Percentiles rank a stretch among this genome's conserved stretches.
Conservation (phyloP, 2,329 filamentous ascomycete genomes). For the Penicillium digitatum region DNA sequence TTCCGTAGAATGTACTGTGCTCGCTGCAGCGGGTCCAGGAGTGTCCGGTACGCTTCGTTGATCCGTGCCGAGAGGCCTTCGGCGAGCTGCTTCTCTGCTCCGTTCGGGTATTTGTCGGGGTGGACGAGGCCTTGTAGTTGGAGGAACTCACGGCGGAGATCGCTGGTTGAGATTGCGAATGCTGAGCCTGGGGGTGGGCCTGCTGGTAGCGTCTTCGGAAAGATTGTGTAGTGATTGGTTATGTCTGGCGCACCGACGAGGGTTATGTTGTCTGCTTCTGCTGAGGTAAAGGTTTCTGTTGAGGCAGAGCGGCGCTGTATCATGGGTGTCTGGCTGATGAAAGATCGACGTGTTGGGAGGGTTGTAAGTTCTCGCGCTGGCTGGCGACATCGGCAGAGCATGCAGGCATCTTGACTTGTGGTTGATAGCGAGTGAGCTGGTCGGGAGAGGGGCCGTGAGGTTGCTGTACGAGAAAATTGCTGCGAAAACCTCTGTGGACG, state of each 20-base stretch:
- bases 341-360: not conserved
- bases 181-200: constrained; percentile 74
- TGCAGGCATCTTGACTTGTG: constrained; percentile 12
- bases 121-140: constrained; percentile 62
- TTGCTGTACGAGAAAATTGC: constrained; percentile 4
- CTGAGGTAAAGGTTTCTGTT: constrained; percentile 10
- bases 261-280: constrained; percentile 1
- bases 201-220: constrained; percentile 69
- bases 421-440: constrained; percentile 7
- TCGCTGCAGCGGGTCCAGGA: constrained; percentile 70
- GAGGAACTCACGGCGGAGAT: constrained; percentile 80
- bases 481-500: constrained; percentile 12
- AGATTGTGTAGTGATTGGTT: constrained; percentile 77
- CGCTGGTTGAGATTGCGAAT: constrained; percentile 68
- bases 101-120: constrained; percentile 48
- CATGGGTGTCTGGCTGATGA: not conserved
- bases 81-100: constrained; percentile 55
- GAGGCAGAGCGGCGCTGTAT: constrained; percentile 18
- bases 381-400: constrained; percentile 14
- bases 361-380: not conserved
- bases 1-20: constrained; percentile 81
- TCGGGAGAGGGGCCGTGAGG: not conserved
- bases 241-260: constrained; percentile 32
- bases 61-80: constrained; percentile 77
- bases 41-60: constrained; percentile 87